A percentile compares a stretch with the other conserved stretches of the same genome.
These are phyloP conservation scores for Cylindrodendrum hubeiense DNA, from an alignment of 2,329 filamentous ascomycete genomes.

Conservation along the genomic window DNA sequence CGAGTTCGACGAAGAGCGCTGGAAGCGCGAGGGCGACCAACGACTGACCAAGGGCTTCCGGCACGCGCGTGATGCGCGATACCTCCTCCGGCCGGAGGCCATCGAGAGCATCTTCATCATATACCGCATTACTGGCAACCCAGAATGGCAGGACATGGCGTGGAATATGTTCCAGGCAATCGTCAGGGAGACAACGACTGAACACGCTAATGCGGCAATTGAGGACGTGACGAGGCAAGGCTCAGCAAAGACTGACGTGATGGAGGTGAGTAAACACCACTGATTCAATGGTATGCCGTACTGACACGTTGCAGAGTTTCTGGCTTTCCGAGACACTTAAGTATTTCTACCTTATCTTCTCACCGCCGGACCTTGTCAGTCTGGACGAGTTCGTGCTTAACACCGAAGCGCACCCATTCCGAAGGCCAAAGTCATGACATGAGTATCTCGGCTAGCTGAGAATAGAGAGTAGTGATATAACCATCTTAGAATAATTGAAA, in stretches of 20 bases:
- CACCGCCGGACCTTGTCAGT: conserved; percentile 71
- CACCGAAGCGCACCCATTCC: conserved; percentile 63
- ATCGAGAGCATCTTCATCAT: conserved; percentile 63
- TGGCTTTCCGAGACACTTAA: conserved; percentile 82
- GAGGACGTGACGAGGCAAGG: conserved; percentile 53
- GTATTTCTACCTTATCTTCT: conserved; percentile 81
- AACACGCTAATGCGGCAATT: conserved; percentile 62
- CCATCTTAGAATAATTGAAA: background rate
- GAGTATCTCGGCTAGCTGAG: conserved; percentile 9
- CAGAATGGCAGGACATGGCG: conserved; percentile 61
- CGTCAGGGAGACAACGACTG: conserved; percentile 58
- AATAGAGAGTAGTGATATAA: background rate
- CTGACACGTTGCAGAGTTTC: conserved; percentile 66
- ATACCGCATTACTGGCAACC: conserved; percentile 62
- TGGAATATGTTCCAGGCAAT: conserved; percentile 67
- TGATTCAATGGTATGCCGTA: conserved; percentile 33
- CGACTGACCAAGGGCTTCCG: conserved; percentile 70
- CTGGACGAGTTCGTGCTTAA: conserved; percentile 77
- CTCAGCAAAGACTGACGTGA: conserved; percentile 64
- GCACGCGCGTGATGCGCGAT: conserved; percentile 63
- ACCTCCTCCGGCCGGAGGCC: conserved; percentile 65
- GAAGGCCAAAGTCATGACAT: conserved; percentile 32
- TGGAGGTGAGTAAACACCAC: conserved; percentile 62
- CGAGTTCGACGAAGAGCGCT: conserved; percentile 47
- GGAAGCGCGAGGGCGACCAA: conserved; percentile 39